A percentile compares a stretch with the other conserved stretches of the same genome.
phyloP scores from a whole-genome alignment of 306 rosid species.

The Glycine latifolia region DNA sequence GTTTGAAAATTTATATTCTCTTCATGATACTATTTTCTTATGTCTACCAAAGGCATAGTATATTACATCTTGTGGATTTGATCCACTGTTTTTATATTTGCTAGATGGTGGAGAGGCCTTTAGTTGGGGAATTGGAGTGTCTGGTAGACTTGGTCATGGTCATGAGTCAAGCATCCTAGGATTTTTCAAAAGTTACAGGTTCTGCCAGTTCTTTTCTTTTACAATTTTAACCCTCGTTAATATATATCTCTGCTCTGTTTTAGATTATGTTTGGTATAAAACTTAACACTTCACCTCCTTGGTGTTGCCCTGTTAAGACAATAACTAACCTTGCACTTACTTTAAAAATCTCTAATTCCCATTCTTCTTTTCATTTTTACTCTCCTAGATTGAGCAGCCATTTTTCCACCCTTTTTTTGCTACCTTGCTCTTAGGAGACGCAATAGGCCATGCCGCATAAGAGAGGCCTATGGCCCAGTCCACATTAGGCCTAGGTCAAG shows the following conservation, averaged over 20 bases:
- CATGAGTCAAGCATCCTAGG: slow-evolving; percentile 72
- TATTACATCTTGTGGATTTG: slow-evolving; percentile 12
- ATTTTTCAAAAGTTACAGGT: slow-evolving; percentile 77
- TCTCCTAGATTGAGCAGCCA: no score
- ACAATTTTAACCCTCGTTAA: not conserved
- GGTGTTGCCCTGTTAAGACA: no score
- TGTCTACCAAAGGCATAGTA: slow-evolving; percentile 11
- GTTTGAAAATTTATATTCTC: slow-evolving; percentile 3
- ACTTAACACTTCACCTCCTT: no score
- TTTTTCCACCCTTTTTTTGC: no score
- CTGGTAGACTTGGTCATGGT: slow-evolving; percentile 96
- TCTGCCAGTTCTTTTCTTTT: slow-evolving; percentile 19
- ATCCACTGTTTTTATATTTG: slow-evolving; percentile 38
- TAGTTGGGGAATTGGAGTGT: slow-evolving; percentile 94
- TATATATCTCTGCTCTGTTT: slow-evolving; percentile 11
- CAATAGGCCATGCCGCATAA: no score
- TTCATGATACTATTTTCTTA: not conserved
- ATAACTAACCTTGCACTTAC: no score
- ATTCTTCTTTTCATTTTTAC: no score
- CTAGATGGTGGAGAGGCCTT: slow-evolving; percentile 84
- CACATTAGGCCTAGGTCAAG: no score
- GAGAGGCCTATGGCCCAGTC: no score
- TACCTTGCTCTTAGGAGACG: no score
- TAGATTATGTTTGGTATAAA: not conserved
- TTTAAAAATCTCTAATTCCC: no score